Base-by-base conservation (phyloP, 1,284 basidiomycete genomes). In the Agaricales sp. region DNA sequence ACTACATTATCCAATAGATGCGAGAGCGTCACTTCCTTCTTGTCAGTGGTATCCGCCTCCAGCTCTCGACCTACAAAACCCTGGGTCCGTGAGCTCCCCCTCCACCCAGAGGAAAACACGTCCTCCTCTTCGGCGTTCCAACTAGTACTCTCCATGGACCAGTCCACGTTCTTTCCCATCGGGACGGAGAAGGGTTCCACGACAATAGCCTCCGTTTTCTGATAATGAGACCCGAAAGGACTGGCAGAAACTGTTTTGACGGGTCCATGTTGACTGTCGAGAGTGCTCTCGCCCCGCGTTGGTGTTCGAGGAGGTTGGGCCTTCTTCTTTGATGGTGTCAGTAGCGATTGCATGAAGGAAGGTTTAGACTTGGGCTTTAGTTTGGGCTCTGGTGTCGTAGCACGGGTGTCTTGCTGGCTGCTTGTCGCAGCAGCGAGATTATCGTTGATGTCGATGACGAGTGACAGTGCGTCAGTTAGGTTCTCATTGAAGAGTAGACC, bases 401-500 rank as follows among this genome's bases (percentile, higher is more conserved):
- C 57, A 38, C 59, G 50, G 23, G 51, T 50, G 39, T 57, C 53
- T 18, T 53, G 54, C 25, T 52, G n/a, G 48, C 54, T n/a, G 54
- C 50, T 37, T 57, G 46, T 35, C 57, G 56, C n/a, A 59, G 58
- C 2, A 64, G 4, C 44, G 23, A 23, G 20, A 18, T 22, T 55
- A 47, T 80, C 74, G 24, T 71, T 67, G 22, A 84, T 64, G 52
- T 89, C 85, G 48, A 91, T 66, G 30, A 75, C 75, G 43, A 89
- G 70, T 44, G 73, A 85, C 55, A 98, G 71, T 1, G 93, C 94
- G 59, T 97, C 95, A 16, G 84, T 89, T 24, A 97, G 67, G 60
- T 95, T 94, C 65, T 97, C 94, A 1, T 87, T 87, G 64, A 95
- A 96, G 20, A 96, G 69, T 16, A 99, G 69, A 2, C 94, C 93